Evolutionary conservation across 2,329 filamentous ascomycete genomes (phyloP).

Genomic region (Gremmenia infestans): DNA sequence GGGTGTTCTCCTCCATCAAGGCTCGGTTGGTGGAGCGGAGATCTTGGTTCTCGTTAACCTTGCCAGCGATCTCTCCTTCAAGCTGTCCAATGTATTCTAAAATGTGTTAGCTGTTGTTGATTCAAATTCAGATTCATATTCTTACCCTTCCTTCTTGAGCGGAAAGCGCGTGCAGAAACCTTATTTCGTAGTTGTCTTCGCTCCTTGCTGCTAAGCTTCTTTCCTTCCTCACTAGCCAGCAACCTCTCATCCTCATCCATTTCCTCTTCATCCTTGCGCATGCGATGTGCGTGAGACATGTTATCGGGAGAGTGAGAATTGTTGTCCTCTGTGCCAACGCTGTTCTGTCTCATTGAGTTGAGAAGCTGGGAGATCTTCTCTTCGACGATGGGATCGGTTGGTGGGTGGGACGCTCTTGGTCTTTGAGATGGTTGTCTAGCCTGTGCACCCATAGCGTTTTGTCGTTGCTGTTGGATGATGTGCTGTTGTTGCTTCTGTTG

Average conservation of each 20-base stretch:
- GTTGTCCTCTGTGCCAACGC: slow-evolving; percentile 51
- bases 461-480: slow-evolving; percentile 53
- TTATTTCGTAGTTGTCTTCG: slow-evolving; percentile 97
- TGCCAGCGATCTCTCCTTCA: slow-evolving; percentile 79
- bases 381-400: slow-evolving; percentile 68
- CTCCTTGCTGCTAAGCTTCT: slow-evolving; percentile 98
- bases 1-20: slow-evolving; percentile 79
- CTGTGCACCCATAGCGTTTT: slow-evolving; percentile 32
- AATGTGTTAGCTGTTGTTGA: slow-evolving; percentile 43
- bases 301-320: slow-evolving; percentile 38
- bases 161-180: slow-evolving; percentile 94
- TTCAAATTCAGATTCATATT: slow-evolving; percentile 10
- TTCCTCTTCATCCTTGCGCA: slow-evolving; percentile 92
- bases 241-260: slow-evolving; percentile 98
- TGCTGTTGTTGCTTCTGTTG: slow-evolving; percentile 65
- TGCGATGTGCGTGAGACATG: slow-evolving; percentile 63
- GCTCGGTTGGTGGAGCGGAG: slow-evolving; percentile 76
- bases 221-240: slow-evolving; percentile 93
- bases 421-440: slow-evolving; percentile 38
- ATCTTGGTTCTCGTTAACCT: slow-evolving; percentile 77
- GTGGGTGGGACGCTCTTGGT: slow-evolving; percentile 31
- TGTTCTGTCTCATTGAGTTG: slow-evolving; percentile 76
- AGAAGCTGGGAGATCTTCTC: slow-evolving; percentile 92
- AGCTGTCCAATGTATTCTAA: slow-evolving; percentile 95
- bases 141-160: slow-evolving; percentile 95